phyloP scores from a whole-genome alignment of 805 yeast genomes.

The Pichia rugopelliculosa region DNA sequence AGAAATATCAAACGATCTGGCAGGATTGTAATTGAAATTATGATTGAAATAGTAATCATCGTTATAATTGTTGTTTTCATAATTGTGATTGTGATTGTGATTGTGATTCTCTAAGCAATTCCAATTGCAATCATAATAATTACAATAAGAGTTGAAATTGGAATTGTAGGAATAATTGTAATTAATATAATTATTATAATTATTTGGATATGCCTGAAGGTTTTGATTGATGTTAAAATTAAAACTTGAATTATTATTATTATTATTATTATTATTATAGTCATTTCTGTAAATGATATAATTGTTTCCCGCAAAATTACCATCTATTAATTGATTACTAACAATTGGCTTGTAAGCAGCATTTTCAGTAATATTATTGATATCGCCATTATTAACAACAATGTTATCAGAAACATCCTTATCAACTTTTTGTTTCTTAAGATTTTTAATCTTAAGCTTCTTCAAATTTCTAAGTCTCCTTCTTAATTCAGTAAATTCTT shows the following conservation, averaged over 20 bases:
- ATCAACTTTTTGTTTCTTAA: not conserved
- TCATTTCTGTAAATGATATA: not conserved
- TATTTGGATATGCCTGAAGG: not conserved
- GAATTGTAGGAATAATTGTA: not conserved
- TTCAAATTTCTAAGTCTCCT: constrained; percentile 30
- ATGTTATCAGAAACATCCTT: not conserved
- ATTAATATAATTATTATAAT: not conserved
- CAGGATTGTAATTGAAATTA: not conserved
- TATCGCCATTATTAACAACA: not conserved
- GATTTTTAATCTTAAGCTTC: not conserved
- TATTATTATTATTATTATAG: not conserved
- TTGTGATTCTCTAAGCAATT: too few relatives aligned
- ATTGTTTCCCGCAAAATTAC: too few relatives aligned
- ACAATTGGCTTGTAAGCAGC: too few relatives aligned
- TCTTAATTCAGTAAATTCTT: constrained; percentile 46
- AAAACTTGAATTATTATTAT: not conserved
- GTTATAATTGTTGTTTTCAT: too few relatives aligned
- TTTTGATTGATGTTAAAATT: not conserved
- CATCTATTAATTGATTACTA: too few relatives aligned
- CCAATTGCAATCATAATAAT: too few relatives aligned
- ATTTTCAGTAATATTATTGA: too few relatives aligned
- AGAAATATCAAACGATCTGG: not conserved
- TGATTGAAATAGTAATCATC: not conserved
- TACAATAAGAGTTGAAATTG: too few relatives aligned
- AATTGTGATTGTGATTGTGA: too few relatives aligned